Conservation (phyloP, 805 yeast genomes). For the Wickerhamomyces hampshirensis region DNA sequence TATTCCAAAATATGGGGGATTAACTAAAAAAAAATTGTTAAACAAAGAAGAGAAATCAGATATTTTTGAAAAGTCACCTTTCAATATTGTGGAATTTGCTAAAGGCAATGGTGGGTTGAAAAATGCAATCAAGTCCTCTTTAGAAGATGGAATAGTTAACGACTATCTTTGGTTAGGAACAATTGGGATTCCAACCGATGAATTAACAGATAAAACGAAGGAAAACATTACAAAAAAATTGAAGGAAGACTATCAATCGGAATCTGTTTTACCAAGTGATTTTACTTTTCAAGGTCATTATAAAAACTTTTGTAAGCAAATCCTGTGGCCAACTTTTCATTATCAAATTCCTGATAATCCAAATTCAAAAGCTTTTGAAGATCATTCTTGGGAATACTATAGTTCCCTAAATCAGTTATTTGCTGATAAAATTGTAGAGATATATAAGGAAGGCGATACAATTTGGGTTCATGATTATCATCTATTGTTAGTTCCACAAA, state of each 20-base stretch:
- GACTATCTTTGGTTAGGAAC: slow-evolving; percentile 81
- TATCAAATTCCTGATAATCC: slow-evolving; percentile 96
- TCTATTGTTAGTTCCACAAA: slow-evolving; percentile 74
- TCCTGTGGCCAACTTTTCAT: slow-evolving; percentile 91
- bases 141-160: slow-evolving; percentile 28
- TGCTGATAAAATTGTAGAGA: slow-evolving; percentile 68
- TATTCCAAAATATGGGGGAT: slow-evolving; percentile 63
- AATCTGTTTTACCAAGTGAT: slow-evolving; percentile 72
- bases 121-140: slow-evolving; percentile 72
- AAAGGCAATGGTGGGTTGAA: slow-evolving; percentile 86
- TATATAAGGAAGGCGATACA: slow-evolving; percentile 69
- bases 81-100: slow-evolving; percentile 64
- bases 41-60: slow-evolving; percentile 35
- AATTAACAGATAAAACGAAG: slow-evolving; percentile 54
- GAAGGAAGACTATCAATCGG: slow-evolving; percentile 45
- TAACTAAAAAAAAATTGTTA: slow-evolving; percentile 55
- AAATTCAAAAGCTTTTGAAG: slow-evolving; percentile 90
- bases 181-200: slow-evolving; percentile 86
- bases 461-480: slow-evolving; percentile 97
- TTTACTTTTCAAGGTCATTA: slow-evolving; percentile 86
- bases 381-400: slow-evolving; percentile 89
- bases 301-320: slow-evolving; percentile 86
- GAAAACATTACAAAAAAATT: slow-evolving; percentile 47
- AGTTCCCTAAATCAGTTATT: slow-evolving; percentile 67
- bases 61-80: slow-evolving; percentile 50